phyloP scores from a whole-genome alignment of 1,139 yeast genomes.

The Suhomyces terraborum region DNA sequence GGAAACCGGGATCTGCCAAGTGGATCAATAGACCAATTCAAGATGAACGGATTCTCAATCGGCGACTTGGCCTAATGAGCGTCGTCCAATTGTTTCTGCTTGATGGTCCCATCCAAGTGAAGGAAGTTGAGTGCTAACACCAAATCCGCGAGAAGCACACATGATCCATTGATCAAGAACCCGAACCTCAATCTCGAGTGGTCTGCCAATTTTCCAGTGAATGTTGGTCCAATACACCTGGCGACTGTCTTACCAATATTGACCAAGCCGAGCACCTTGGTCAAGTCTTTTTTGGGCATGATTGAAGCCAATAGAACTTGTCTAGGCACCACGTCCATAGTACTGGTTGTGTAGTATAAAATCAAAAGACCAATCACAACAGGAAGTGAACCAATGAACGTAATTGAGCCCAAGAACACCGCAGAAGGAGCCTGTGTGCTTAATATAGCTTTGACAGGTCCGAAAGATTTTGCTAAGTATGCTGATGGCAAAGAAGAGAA shows the following conservation, averaged over 20 bases:
- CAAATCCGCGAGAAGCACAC: conserved; percentile 49
- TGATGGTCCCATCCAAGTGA: conserved; percentile 40
- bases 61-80: too few species aligned
- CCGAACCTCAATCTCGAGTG: conserved; percentile 52
- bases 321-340: conserved; percentile 92
- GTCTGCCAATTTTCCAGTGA: conserved; percentile 74
- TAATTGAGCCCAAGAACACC: conserved; percentile 47
- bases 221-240: conserved; percentile 75
- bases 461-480: conserved; percentile 61
- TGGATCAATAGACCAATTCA: too few species aligned
- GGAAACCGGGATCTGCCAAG: too few species aligned
- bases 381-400: conserved; percentile 25
- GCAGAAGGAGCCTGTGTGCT: conserved; percentile 83
- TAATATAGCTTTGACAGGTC: conserved; percentile 78
- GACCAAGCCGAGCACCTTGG: conserved; percentile 81
- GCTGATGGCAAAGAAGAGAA: conserved; percentile 73
- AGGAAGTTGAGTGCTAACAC: conserved; percentile 44
- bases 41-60: too few species aligned
- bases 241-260: conserved; percentile 86
- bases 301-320: conserved; percentile 75
- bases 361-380: conserved; percentile 55
- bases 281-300: conserved; percentile 62
- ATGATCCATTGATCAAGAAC: conserved; percentile 62
- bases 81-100: conserved; percentile 26
- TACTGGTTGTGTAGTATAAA: conserved; percentile 55